phyloP scores from a whole-genome alignment of 2,329 filamentous ascomycete species.

The Cladosporium sp. region DNA sequence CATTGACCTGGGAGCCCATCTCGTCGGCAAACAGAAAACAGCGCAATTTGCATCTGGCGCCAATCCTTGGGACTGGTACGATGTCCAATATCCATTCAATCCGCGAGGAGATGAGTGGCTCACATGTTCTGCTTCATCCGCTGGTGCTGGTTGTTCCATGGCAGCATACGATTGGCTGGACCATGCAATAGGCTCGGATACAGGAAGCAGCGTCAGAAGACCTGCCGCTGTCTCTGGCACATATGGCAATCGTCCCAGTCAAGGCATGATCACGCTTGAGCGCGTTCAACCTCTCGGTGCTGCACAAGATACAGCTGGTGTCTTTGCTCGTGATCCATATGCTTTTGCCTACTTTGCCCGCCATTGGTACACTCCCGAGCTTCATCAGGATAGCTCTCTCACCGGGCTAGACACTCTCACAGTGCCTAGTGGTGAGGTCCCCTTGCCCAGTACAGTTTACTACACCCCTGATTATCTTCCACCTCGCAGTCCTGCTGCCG shows the following conservation, averaged over 20 bases:
- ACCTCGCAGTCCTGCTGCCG: constrained; percentile 44
- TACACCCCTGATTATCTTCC: constrained; percentile 48
- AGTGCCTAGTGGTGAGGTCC: constrained; percentile 37
- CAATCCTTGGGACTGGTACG: constrained; percentile 28
- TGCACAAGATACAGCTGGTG: constrained; percentile 27
- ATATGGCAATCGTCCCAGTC: constrained; percentile 28
- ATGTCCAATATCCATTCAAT: constrained; percentile 40
- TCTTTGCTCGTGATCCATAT: constrained; percentile 25
- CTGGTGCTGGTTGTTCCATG: constrained; percentile 39
- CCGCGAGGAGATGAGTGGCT: constrained; percentile 43
- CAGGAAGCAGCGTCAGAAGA: constrained; percentile 20
- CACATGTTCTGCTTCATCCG: constrained; percentile 38
- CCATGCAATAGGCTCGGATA: constrained; percentile 42
- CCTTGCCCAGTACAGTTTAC: constrained; percentile 43
- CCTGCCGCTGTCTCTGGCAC: constrained; percentile 23
- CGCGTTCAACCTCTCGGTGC: constrained; percentile 26
- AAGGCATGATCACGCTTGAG: constrained; percentile 27
- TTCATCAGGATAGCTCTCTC: constrained; percentile 40
- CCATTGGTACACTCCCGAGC: constrained; percentile 42
- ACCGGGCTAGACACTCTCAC: constrained; percentile 43
- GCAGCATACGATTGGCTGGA: constrained; percentile 47
- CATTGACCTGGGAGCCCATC: constrained; percentile 38
- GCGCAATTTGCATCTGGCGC: constrained; percentile 38
- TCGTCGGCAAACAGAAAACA: constrained; percentile 42
- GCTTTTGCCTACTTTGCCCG: constrained; percentile 41